Conservation (phyloP, 805 yeast species). For the Metahyphopichia silvanorum region DNA sequence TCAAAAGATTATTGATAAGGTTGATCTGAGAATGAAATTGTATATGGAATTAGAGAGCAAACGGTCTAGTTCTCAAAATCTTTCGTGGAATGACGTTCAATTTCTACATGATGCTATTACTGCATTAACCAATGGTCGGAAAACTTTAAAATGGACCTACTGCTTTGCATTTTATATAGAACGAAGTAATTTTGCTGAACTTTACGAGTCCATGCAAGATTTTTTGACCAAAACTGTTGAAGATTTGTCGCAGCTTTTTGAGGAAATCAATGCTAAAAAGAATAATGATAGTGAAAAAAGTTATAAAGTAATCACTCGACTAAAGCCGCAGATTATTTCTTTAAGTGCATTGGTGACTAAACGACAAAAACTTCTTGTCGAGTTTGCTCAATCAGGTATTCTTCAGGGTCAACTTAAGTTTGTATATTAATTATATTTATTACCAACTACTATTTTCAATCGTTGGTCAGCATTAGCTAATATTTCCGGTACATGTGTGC, state of each 20-base stretch:
- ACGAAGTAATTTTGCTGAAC: conserved; percentile 49
- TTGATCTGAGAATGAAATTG: conserved; percentile 59
- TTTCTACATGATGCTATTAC: conserved; percentile 73
- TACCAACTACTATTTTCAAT: too few relatives aligned
- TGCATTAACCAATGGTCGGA: conserved; percentile 63
- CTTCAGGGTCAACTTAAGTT: conserved; percentile 27
- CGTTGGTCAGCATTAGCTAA: too few relatives aligned
- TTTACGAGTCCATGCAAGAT: conserved; percentile 71
- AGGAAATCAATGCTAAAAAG: conserved; percentile 29
- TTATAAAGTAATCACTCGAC: conserved; percentile 29
- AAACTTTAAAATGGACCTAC: conserved; percentile 86
- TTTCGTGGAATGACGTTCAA: conserved; percentile 85
- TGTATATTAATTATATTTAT: conserved; percentile 5
- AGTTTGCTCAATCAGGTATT: conserved; percentile 42
- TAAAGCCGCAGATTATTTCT: conserved; percentile 39
- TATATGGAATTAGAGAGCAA: conserved; percentile 56
- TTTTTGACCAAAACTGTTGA: conserved; percentile 66
- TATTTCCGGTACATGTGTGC: too few relatives aligned
- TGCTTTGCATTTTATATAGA: conserved; percentile 71
- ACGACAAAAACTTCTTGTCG: conserved; percentile 40
- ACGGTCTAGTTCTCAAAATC: conserved; percentile 17
- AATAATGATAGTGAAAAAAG: conserved; percentile 16
- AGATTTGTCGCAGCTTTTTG: conserved; percentile 60
- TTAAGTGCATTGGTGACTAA: conserved; percentile 40
- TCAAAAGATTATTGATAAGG: conserved; percentile 54